Conservation (phyloP, 208 protist species). For the Trypanosoma scelopori region DNA sequence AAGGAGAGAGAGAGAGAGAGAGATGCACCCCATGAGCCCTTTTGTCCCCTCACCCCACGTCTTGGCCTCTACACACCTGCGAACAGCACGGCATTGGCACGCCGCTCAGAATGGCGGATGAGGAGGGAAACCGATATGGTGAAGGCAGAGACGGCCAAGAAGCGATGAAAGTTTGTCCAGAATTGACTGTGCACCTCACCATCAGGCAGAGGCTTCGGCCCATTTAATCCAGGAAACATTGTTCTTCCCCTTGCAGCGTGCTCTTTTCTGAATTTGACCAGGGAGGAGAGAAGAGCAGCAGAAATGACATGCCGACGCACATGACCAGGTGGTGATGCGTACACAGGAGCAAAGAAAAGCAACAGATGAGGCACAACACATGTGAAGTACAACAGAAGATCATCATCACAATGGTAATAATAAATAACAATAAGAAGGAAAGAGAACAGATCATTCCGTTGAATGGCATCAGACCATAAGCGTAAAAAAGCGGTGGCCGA, state of each 20-base stretch:
- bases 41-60: neutral
- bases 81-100: constrained; percentile 55
- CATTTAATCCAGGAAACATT: constrained; percentile 81
- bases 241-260: constrained; percentile 7
- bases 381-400: too few relatives aligned
- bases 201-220: constrained; percentile 69
- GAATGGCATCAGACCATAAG: too few relatives aligned
- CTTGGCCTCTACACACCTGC: constrained; percentile 38
- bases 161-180: constrained; percentile 74
- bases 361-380: too few relatives aligned
- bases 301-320: too few relatives aligned
- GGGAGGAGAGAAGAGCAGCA: neutral
- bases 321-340: too few relatives aligned
- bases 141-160: constrained; percentile 48
- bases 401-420: too few relatives aligned
- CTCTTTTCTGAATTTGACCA: neutral
- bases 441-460: too few relatives aligned
- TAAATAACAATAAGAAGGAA: too few relatives aligned
- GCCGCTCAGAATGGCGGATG: constrained; percentile 69
- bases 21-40: neutral
- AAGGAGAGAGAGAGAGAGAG: neutral
- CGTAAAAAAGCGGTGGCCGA: too few relatives aligned
- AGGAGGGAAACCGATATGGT: constrained; percentile 47
- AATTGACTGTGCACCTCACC: constrained; percentile 65
- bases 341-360: too few relatives aligned